Evolutionary conservation across 2,329 filamentous ascomycete genomes (phyloP).

Genomic region (Chrysosphaeria jannelii): DNA sequence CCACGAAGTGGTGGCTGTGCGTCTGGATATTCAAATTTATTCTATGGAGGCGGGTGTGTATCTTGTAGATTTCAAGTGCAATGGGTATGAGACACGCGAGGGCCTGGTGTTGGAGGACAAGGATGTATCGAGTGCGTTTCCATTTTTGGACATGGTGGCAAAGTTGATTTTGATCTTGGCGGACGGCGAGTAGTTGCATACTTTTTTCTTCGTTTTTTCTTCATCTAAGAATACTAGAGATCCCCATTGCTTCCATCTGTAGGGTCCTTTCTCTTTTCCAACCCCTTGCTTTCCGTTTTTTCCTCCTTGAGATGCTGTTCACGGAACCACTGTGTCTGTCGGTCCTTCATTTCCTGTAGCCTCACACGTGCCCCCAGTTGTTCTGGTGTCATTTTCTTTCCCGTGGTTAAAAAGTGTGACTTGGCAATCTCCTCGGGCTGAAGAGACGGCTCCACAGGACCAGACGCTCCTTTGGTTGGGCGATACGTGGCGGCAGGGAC

Average conservation of each 20-base stretch:
- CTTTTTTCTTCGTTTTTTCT: not conserved
- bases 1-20: constrained; percentile 56
- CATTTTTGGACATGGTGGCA: constrained; percentile 80
- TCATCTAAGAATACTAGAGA: not conserved
- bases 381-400: no score
- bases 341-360: no score
- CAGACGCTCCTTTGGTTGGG: no score
- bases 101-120: constrained; percentile 65
- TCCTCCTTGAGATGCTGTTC: no score
- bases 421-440: no score
- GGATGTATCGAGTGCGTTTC: constrained; percentile 81
- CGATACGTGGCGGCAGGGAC: no score
- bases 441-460: no score
- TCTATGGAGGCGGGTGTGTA: constrained; percentile 79
- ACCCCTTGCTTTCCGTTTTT: no score
- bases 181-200: constrained; percentile 30
- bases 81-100: constrained; percentile 62
- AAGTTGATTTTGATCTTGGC: constrained; percentile 80
- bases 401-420: no score
- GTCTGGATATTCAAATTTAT: constrained; percentile 89
- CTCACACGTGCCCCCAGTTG: no score
- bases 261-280: no score
- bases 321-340: no score
- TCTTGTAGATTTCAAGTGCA: constrained; percentile 95
- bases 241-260: not conserved